phyloP scores from a whole-genome alignment of 176 grass and related monocot genomes.

The Stipa capillata region DNA sequence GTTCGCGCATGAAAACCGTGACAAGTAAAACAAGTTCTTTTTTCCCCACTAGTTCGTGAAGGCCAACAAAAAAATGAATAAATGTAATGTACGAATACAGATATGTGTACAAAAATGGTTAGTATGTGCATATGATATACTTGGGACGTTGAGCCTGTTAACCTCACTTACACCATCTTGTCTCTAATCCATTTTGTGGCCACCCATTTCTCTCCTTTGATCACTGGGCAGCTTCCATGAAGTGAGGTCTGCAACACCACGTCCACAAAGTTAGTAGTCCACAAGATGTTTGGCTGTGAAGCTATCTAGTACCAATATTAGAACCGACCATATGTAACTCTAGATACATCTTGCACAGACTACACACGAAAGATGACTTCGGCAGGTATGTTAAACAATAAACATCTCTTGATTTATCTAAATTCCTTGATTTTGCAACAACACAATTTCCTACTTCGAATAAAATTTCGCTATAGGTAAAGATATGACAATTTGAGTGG shows the following conservation, averaged over 20 bases:
- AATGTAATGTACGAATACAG: slow-evolving; percentile 13
- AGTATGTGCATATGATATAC: slow-evolving; percentile 25
- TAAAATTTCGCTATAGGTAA: background rate
- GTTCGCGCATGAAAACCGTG: background rate
- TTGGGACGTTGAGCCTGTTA: background rate
- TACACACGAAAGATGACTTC: background rate
- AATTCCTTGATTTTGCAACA: background rate
- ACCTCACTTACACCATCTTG: slow-evolving; percentile 9
- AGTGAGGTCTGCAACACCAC: slow-evolving; percentile 54
- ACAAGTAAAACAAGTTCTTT: background rate
- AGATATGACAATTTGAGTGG: background rate
- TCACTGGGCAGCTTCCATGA: slow-evolving; percentile 86
- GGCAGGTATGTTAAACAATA: background rate
- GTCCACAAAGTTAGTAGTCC: background rate
- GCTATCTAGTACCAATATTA: background rate
- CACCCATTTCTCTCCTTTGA: slow-evolving; percentile 95
- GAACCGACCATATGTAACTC: background rate
- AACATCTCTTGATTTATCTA: background rate
- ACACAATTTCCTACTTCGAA: background rate
- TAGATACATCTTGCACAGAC: background rate
- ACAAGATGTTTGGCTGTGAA: background rate
- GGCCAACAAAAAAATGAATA: slow-evolving; percentile 6
- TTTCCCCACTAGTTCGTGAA: background rate
- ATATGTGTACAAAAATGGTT: slow-evolving; percentile 2
- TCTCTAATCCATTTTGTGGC: slow-evolving; percentile 85